Percentiles rank a stretch among this genome's conserved stretches.
Evolutionary conservation across 2,329 filamentous ascomycete species (phyloP).

Genomic region (Ceratocystis diversiconidia): DNA sequence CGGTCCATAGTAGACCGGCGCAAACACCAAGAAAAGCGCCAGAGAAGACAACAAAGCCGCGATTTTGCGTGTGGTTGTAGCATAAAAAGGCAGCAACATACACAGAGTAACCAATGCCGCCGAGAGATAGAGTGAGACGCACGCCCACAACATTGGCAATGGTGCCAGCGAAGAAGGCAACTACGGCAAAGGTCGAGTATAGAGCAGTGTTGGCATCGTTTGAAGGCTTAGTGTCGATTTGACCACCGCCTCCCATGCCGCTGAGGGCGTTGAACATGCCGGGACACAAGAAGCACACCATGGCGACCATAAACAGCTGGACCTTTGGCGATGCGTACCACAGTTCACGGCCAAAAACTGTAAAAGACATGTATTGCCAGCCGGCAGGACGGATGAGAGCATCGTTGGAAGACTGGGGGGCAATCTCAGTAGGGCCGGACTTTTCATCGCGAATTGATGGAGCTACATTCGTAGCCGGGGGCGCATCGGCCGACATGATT

Average conservation of each 20-base stretch:
- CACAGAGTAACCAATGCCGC: conserved; percentile 63
- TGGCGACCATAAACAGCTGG: conserved; percentile 53
- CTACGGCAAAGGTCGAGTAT: conserved; percentile 55
- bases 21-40: conserved; percentile 65
- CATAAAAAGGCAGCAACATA: conserved; percentile 57
- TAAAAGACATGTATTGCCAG: conserved; percentile 55
- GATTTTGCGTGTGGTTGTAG: conserved; percentile 53
- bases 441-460: conserved; percentile 19
- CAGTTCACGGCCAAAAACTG: conserved; percentile 38
- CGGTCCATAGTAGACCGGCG: conserved; percentile 68
- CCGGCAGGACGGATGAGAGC: conserved; percentile 30
- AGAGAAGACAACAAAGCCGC: conserved; percentile 61
- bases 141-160: conserved; percentile 66
- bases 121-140: conserved; percentile 51
- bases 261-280: conserved; percentile 58
- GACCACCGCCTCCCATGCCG: conserved; percentile 51
- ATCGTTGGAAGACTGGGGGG: not conserved
- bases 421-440: conserved; percentile 12
- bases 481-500: conserved; percentile 6
- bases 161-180: conserved; percentile 59
- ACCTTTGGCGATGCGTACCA: conserved; percentile 63
- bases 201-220: conserved; percentile 57
- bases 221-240: conserved; percentile 38
- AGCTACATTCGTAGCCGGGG: not conserved
- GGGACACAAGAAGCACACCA: conserved; percentile 47